Evolutionary conservation across 2,329 filamentous ascomycete species (phyloP), one percentile per base, ranked within the genome.

Genomic region (Exophiala calicioides): DNA sequence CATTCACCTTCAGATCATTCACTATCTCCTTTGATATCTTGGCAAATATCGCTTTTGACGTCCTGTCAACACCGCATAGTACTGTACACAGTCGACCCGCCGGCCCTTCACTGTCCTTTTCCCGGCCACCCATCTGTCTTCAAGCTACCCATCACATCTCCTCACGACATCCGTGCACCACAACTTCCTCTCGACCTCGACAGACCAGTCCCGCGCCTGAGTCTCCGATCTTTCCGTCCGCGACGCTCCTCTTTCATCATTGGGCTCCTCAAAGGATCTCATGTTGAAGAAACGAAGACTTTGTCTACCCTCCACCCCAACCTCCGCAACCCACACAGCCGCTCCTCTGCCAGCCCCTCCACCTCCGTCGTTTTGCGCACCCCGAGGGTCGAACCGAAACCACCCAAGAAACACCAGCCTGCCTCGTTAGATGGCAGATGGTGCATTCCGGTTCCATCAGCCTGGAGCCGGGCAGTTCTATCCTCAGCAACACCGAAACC

Each of bases 351-450:
- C 33, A 30, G 32, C 44, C 38, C 26, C 50, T 44, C 46, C 50
- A 26, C 33, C 44, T 37, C 50, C 33, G 13, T 35, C 24, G 21
- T 24, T 16, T 37, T 20, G 32, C 47, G 32, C 44, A 15, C 41
- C 24, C 10, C n/a, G 15, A 26, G 20, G 21, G 19, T 34, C 30
- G 34, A 35, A 19, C 31, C 29, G 12, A 41, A 16, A 33, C 40
- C 12, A 33, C 8, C 10, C 33, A 18, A 32, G 20, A n/a, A n/a
- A n/a, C n/a, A n/a, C 40, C 29, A 10, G 36, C 26, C 38, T 71
- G 67, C 69, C 69, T 65, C 69, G 68, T 69, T 74, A 74, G 69
- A 75, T 75, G 72, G 72, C 72, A 72, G 72, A 75, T 75, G 72
- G 71, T 74, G 69, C 70, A 66, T 75, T 73, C 68, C 71, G 72